These are phyloP conservation scores for Corymbia citriodora DNA, from an alignment of 441 rosid genomes.

Conservation along the genomic window DNA sequence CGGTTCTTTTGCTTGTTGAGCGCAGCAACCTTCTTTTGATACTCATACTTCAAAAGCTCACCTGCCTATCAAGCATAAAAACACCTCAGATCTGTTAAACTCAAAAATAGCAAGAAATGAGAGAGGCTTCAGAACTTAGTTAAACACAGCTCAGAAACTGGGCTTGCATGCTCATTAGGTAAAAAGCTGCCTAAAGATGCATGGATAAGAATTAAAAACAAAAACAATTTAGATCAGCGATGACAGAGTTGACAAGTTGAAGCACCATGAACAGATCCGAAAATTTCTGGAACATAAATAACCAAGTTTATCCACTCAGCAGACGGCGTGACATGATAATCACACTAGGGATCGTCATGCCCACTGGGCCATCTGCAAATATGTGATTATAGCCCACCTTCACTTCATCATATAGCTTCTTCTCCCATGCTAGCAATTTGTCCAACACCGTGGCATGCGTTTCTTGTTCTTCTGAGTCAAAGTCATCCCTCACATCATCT, in stretches of 20 bases:
- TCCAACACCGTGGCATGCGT: conserved; percentile 95
- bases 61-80: conserved; percentile 55
- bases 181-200: neutral
- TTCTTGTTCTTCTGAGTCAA: conserved; percentile 69
- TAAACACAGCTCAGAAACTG: neutral
- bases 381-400: conserved; percentile 37
- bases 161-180: neutral
- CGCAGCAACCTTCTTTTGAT: conserved; percentile 70
- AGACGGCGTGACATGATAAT: neutral
- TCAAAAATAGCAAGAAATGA: neutral
- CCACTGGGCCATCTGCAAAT: neutral
- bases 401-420: conserved; percentile 93
- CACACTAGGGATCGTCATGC: neutral
- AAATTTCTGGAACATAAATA: neutral
- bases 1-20: conserved; percentile 73
- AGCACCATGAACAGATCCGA: neutral
- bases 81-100: conserved; percentile 1
- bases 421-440: conserved; percentile 94
- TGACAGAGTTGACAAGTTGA: neutral
- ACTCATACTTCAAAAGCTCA: conserved; percentile 82
- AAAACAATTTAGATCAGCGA: conserved; percentile 1
- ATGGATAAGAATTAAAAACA: neutral
- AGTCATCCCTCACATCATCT: conserved; percentile 64
- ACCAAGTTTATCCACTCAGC: neutral
- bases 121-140: neutral